A percentile compares a stretch with the other conserved stretches of the same genome.
Evolutionary conservation across 2,329 filamentous ascomycete species (phyloP).

Genomic region (Cephalotrichum gorgonifer): DNA sequence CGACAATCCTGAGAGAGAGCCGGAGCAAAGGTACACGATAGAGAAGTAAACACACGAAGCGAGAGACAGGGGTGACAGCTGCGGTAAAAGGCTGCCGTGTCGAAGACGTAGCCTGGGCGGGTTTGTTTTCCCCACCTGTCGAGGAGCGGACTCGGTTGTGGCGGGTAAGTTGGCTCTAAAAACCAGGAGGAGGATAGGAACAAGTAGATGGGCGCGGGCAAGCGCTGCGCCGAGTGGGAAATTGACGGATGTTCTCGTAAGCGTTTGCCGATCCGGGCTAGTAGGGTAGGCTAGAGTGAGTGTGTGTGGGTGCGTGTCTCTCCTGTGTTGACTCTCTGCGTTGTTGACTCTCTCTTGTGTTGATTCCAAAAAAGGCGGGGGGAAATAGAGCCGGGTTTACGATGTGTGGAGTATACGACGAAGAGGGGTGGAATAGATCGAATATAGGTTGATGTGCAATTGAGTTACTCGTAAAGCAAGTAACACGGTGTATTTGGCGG

Average conservation of each 20-base stretch:
- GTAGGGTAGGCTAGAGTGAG: background rate
- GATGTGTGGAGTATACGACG: too few relatives aligned
- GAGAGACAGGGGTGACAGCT: background rate
- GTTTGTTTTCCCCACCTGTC: background rate
- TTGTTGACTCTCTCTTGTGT: background rate
- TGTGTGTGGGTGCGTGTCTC: background rate
- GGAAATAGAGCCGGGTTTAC: background rate
- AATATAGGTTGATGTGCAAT: background rate
- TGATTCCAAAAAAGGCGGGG: background rate
- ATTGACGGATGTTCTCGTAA: background rate
- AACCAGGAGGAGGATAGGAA: background rate
- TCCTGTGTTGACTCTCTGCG: background rate
- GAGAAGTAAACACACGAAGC: background rate
- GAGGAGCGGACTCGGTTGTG: background rate
- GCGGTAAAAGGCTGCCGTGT: background rate
- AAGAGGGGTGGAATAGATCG: too few relatives aligned
- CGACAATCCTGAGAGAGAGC: constrained; percentile 34
- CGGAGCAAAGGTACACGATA: constrained; percentile 29
- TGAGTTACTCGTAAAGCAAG: too few relatives aligned
- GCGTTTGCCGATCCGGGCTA: background rate
- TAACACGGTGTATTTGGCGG: too few relatives aligned
- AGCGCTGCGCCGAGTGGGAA: too few relatives aligned
- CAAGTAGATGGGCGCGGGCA: background rate
- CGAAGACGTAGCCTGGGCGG: background rate
- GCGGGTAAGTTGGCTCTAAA: background rate